These are phyloP conservation scores for Dioscorea zingiberensis DNA, from an alignment of 106 monocot species.

Conservation along the genomic window DNA sequence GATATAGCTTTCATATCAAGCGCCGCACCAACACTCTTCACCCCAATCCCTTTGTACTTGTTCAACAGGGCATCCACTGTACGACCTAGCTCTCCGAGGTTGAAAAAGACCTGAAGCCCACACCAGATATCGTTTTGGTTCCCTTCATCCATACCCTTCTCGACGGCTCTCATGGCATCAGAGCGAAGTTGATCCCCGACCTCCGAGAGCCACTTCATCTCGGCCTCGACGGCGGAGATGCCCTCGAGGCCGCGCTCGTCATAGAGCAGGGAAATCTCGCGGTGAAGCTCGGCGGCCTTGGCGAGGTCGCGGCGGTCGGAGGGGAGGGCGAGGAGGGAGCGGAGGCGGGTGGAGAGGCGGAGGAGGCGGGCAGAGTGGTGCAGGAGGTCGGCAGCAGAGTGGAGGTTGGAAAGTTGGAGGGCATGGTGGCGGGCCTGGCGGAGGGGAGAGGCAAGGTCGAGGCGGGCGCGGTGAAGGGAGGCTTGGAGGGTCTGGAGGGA, in stretches of 20 bases:
- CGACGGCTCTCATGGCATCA: conserved; percentile 71
- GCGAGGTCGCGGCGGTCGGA: conserved; percentile 52
- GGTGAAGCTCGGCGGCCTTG: conserved; percentile 86
- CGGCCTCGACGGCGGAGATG: conserved; percentile 74
- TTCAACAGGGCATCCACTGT: conserved; percentile 62
- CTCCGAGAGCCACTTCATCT: conserved; percentile 70
- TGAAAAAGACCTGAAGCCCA: conserved; percentile 96
- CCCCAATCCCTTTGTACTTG: conserved; percentile 67
- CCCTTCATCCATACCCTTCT: conserved; percentile 76
- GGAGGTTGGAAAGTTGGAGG: conserved; percentile 69
- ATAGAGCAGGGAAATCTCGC: conserved; percentile 67
- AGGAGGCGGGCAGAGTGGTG: conserved; percentile 48
- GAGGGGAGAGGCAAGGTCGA: conserved; percentile 61
- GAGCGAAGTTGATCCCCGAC: conserved; percentile 47
- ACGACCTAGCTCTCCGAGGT: conserved; percentile 76
- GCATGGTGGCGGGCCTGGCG: conserved; percentile 39
- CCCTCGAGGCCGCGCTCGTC: conserved; percentile 61
- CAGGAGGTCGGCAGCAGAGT: conserved; percentile 65
- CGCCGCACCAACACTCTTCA: conserved; percentile 67
- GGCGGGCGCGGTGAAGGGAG: conserved; percentile 46
- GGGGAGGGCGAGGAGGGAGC: conserved; percentile 19
- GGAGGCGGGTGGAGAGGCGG: conserved; percentile 46
- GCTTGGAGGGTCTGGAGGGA: conserved; percentile 37
- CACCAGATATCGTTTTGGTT: conserved; percentile 97
- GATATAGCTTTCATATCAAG: conserved; percentile 96